Base-by-base conservation (phyloP, 2,329 filamentous ascomycete species). In the Sclerotinia glacialis region DNA sequence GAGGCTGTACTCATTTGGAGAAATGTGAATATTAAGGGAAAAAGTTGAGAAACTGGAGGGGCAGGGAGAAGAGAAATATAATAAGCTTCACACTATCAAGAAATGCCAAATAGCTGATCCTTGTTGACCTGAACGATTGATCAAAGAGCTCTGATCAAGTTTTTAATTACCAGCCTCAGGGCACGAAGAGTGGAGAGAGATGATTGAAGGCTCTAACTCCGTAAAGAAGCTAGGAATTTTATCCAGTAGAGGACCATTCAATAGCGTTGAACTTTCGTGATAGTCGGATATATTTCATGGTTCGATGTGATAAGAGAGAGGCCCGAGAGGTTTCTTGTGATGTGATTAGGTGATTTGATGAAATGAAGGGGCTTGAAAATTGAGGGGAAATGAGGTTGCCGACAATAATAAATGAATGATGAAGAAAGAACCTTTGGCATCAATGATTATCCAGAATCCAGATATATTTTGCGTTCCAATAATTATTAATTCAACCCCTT, bases 121-220 rank as follows among this genome's bases (percentile, higher is more conserved):
- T 59, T 34, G 56, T 23, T 23, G 42, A 47, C 56, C 56, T 59
- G 42, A 59, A 47, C 12, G 12, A 47, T 59, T 46, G 5, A 21
- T 9, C n/a, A 9, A 16, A 34, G 42, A 34, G 42, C 21, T 47
- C n/a, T 31, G 23, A 55, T 55, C 14, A 55, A 40, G 53, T 37
- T 55, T 40, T n/a, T 55, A 23, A 37, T 55, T 55, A 55, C 53
- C 42, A 47, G 56, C 56, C 56, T 47, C 56, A 46, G 11, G 26
- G 42, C 44, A 59, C 44, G 11, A 34, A 59, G 28, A 47, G 42
- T 59, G 54, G 26, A 14, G 34, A 18, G 37, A 28, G 16, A 26
- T 11, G 9, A 34, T 6, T 8, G 34, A 37, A 55, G 31, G 12
- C 46, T 12, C n/a, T 11, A 23, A 23, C 46, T 23, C 46, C 6